Conservation (phyloP, 768 basidiomycete genomes). For the Auricularia auricula-judae region DNA sequence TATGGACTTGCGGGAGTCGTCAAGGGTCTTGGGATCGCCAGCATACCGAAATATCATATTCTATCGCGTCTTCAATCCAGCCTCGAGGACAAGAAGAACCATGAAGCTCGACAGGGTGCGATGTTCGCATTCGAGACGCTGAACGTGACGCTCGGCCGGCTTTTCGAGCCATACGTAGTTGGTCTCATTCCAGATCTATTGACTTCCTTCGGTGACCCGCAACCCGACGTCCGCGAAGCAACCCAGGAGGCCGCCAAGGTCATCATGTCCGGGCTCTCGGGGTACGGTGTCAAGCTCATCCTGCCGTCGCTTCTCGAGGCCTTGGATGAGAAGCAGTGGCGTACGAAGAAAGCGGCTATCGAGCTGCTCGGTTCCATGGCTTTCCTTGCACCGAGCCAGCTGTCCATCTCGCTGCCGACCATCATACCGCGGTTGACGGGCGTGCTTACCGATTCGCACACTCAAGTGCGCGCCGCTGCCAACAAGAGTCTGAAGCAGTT, state of each 20-base stretch:
- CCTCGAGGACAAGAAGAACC: constrained; percentile 80
- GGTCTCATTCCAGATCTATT: constrained; percentile 77
- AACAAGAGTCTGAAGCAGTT: constrained; percentile 96
- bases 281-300: constrained; percentile 92
- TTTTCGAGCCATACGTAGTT: constrained; percentile 89
- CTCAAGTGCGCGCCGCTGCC: constrained; percentile 85
- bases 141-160: constrained; percentile 71
- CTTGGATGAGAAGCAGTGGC: constrained; percentile 96
- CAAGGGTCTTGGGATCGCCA: constrained; percentile 79
- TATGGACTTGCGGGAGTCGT: constrained; percentile 91
- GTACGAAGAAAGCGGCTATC: constrained; percentile 94
- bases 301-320: constrained; percentile 82
- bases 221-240: constrained; percentile 83
- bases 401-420: constrained; percentile 88
- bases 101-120: constrained; percentile 82
- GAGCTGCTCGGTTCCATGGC: constrained; percentile 98
- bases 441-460: constrained; percentile 93
- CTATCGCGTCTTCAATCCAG: constrained; percentile 62
- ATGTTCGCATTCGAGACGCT: constrained; percentile 94
- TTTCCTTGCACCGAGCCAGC: constrained; percentile 90
- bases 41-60: constrained; percentile 76
- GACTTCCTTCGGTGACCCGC: constrained; percentile 75
- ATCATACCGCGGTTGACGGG: constrained; percentile 94
- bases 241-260: constrained; percentile 84
- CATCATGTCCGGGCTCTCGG: constrained; percentile 92